A percentile compares a stretch with the other conserved stretches of the same genome.
phyloP scores from a whole-genome alignment of 2,329 filamentous ascomycete species.

The Trichophyton rubrum region DNA sequence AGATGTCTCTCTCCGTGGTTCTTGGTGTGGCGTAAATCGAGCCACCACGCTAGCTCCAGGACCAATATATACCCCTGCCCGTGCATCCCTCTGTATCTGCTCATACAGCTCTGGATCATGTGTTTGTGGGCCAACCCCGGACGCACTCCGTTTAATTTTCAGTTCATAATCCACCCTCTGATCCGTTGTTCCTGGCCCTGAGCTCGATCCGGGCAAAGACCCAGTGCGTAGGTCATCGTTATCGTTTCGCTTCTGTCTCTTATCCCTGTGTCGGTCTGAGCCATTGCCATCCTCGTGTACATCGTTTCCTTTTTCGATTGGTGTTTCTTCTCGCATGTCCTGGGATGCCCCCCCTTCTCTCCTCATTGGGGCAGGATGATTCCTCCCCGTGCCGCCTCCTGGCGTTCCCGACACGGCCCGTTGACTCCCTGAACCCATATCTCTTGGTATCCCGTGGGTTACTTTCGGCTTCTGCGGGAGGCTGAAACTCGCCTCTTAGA shows the following conservation, averaged over 20 bases:
- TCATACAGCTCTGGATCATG: conserved; percentile 12
- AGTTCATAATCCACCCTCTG: neutral
- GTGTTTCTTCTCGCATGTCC: neutral
- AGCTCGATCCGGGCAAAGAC: neutral
- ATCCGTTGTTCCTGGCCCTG: too few relatives aligned
- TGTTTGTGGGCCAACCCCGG: neutral
- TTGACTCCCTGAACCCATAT: neutral
- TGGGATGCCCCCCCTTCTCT: neutral
- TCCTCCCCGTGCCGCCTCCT: neutral
- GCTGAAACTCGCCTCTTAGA: neutral
- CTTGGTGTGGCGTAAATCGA: neutral
- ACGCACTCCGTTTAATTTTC: neutral
- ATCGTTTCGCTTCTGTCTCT: neutral
- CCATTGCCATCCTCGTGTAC: neutral
- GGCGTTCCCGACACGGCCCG: neutral
- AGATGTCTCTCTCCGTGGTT: neutral
- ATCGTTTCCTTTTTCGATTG: neutral
- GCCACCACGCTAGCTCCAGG: conserved; percentile 4
- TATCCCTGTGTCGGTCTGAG: neutral
- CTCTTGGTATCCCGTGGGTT: neutral
- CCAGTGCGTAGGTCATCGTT: neutral
- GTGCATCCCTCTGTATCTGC: conserved; percentile 5
- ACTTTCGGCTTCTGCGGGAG: neutral
- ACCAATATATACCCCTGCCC: conserved; percentile 5
- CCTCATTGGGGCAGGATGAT: neutral